These are phyloP conservation scores for Claviceps spartinae DNA, from an alignment of 2,329 filamentous ascomycete genomes.

Conservation along the genomic window DNA sequence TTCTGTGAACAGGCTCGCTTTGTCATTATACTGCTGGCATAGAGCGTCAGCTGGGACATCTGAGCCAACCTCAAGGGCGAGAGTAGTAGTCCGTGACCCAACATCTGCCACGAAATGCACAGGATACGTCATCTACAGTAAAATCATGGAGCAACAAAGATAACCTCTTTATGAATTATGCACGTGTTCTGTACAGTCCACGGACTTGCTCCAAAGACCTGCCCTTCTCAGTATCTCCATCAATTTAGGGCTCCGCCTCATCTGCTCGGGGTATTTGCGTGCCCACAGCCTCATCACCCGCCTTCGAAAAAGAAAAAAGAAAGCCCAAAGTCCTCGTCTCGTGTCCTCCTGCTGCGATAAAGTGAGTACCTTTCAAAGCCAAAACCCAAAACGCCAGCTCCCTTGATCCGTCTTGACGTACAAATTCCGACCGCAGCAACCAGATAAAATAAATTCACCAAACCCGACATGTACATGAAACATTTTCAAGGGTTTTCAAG, in stretches of 20 bases:
- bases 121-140: too few relatives aligned
- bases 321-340: not conserved
- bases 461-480: not conserved
- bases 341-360: not conserved
- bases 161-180: not conserved
- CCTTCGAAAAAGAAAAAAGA: not conserved
- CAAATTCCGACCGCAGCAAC: not conserved
- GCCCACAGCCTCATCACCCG: not conserved
- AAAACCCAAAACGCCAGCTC: not conserved
- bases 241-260: not conserved
- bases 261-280: not conserved
- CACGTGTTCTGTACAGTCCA: not conserved
- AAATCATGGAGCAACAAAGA: not conserved
- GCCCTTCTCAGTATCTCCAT: not conserved
- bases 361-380: not conserved
- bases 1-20: too few relatives aligned
- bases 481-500: not conserved
- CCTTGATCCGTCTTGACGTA: not conserved
- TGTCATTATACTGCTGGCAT: too few relatives aligned
- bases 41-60: too few relatives aligned
- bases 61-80: too few relatives aligned
- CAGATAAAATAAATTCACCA: not conserved
- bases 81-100: too few relatives aligned
- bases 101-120: too few relatives aligned
- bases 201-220: too few relatives aligned